These are phyloP conservation scores for Saturnispora gosingensis DNA, from an alignment of 805 yeast species.

Conservation along the genomic window DNA sequence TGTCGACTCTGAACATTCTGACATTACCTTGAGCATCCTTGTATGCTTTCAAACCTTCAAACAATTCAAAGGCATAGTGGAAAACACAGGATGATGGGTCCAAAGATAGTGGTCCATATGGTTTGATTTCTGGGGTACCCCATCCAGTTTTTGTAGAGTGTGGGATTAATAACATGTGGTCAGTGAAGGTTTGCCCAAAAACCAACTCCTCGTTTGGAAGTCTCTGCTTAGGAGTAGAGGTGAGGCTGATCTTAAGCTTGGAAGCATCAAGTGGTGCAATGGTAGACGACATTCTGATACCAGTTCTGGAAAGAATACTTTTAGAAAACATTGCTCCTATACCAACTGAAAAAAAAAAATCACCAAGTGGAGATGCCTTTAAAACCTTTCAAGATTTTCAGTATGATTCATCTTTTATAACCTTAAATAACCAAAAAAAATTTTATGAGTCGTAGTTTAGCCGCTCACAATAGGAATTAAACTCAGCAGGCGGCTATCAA, in stretches of 20 bases:
- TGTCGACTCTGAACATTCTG: slow-evolving; percentile 84
- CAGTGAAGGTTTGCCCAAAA: slow-evolving; percentile 72
- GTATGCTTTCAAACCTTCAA: slow-evolving; percentile 96
- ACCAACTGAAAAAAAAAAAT: background rate
- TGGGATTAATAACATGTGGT: slow-evolving; percentile 80
- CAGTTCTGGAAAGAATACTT: slow-evolving; percentile 1
- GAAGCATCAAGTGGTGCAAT: slow-evolving; percentile 41
- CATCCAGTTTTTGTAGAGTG: slow-evolving; percentile 78
- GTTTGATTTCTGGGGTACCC: slow-evolving; percentile 81
- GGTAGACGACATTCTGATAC: slow-evolving; percentile 7
- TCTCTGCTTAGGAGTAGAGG: slow-evolving; percentile 41
- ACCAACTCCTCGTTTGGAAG: slow-evolving; percentile 54
- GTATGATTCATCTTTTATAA: background rate
- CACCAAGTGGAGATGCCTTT: background rate
- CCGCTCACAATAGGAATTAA: background rate
- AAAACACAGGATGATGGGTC: slow-evolving; percentile 89
- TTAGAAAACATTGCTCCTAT: background rate
- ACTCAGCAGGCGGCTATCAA: background rate
- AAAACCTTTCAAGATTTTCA: background rate
- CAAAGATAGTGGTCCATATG: slow-evolving; percentile 64
- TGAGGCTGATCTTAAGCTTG: slow-evolving; percentile 39
- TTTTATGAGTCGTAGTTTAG: background rate
- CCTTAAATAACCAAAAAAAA: background rate
- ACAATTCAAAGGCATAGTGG: slow-evolving; percentile 91
- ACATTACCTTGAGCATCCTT: slow-evolving; percentile 51